A percentile compares a stretch with the other conserved stretches of the same genome.
These are phyloP conservation scores for Tephrocybe sp. DNA, from an alignment of 768 basidiomycete genomes.

Conservation along the genomic window DNA sequence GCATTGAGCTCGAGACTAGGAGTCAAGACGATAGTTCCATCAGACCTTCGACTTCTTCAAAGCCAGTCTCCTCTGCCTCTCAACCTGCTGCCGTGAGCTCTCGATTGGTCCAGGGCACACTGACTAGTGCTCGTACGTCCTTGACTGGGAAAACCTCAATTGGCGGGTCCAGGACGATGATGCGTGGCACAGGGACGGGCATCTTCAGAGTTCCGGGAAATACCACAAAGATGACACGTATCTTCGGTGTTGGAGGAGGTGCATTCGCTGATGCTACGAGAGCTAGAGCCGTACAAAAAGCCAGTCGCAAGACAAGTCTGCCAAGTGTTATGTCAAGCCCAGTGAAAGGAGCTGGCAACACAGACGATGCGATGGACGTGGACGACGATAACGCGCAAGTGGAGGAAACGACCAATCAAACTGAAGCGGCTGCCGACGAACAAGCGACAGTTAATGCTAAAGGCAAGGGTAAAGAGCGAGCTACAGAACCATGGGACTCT, in stretches of 20 bases:
- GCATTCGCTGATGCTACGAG: conserved; percentile 20
- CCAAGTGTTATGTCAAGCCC: conserved; percentile 51
- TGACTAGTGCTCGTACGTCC: conserved; percentile 13
- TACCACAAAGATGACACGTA: conserved; percentile 12
- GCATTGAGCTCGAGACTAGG: conserved; percentile 11
- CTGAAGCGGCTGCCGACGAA: not conserved
- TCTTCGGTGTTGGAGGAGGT: conserved; percentile 20
- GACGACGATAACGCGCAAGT: conserved; percentile 14
- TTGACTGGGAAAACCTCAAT: conserved; percentile 9
- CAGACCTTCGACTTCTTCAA: not conserved
- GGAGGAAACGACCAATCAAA: conserved; percentile 13
- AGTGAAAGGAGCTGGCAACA: conserved; percentile 37
- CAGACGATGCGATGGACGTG: conserved; percentile 18
- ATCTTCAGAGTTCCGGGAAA: conserved; percentile 9
- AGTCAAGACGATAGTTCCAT: conserved; percentile 15
- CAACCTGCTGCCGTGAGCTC: conserved; percentile 1
- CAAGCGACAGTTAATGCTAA: conserved; percentile 12
- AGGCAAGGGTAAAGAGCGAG: conserved; percentile 34
- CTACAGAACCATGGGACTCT: conserved; percentile 25
- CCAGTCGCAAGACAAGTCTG: conserved; percentile 46
- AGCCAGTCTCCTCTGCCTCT: conserved; percentile 1
- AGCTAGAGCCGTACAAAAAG: conserved; percentile 32
- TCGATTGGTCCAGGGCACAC: conserved; percentile 7
- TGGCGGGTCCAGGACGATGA: conserved; percentile 17
- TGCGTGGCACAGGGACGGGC: conserved; percentile 15